phyloP scores from a whole-genome alignment of 1,284 basidiomycete genomes.

The Phlebopus sp. region DNA sequence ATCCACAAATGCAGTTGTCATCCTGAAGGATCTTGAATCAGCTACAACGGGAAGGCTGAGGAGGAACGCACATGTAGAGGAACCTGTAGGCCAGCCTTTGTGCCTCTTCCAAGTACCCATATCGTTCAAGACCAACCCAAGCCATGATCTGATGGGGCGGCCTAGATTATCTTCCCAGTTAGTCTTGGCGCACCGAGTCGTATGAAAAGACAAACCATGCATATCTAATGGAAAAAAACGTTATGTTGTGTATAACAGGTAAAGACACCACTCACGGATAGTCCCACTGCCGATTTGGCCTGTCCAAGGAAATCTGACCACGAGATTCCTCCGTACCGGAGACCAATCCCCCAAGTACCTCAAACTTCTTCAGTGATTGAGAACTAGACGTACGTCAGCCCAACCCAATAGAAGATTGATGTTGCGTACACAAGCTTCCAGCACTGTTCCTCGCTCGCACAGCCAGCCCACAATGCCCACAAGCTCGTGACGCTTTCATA shows the following conservation, averaged over 20 bases:
- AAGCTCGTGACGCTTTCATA: conserved; percentile 96
- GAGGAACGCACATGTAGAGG: conserved; percentile 81
- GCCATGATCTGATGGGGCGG: conserved; percentile 96
- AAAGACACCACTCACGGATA: conserved; percentile 60
- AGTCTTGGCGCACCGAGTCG: conserved; percentile 5
- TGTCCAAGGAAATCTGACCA: conserved; percentile 90
- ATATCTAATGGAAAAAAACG: conserved; percentile 43
- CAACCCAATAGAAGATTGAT: conserved; percentile 5
- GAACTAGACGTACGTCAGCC: conserved; percentile 45
- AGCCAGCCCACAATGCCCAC: conserved; percentile 98
- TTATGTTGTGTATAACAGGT: conserved; percentile 12
- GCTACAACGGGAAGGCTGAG: background rate
- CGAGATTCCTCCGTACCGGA: conserved; percentile 96
- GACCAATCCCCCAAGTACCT: conserved; percentile 93
- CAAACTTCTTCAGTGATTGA: conserved; percentile 90
- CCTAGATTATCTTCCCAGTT: conserved; percentile 44
- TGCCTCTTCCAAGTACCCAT: conserved; percentile 93
- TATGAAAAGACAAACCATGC: conserved; percentile 49
- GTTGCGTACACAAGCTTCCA: conserved; percentile 82
- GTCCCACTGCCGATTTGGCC: conserved; percentile 99
- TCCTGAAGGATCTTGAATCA: conserved; percentile 46
- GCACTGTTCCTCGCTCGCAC: conserved; percentile 92
- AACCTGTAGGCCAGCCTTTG: conserved; percentile 93
- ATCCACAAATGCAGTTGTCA: conserved; percentile 90
- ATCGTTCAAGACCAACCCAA: conserved; percentile 96